Evolutionary conservation across 257 asterid species (phyloP), one percentile per base, ranked within the genome.

Genomic region (Apocynum venetum): DNA sequence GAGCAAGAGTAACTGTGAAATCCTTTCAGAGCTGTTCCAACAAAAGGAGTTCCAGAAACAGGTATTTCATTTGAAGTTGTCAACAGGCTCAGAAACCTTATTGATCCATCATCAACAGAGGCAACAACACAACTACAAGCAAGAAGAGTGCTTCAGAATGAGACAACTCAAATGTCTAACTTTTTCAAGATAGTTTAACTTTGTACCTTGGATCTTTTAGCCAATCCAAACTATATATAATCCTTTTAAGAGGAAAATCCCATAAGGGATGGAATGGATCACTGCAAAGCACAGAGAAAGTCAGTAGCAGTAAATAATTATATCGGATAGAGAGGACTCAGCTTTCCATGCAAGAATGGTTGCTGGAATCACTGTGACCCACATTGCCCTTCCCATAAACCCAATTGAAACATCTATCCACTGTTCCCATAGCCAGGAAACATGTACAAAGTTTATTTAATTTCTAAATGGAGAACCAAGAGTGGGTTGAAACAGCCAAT

Each of bases 261-360:
- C 99, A 88, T 83, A 93, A 77, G 49, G 97, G 97, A 80, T 81
- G 91, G 83, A 90, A 95, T 56, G 98, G 99, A 86, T 95, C 99
- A n/a, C 98, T 95, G 90, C 80, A 77, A 78, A 60, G 48, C 78
- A 81, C 60, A 77, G 36, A 73, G 68, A 77, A 53, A 35, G 49
- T 64, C 15, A 53, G 8, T 35, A 80, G 67, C 61, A 59, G 41
- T 56, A 52, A 36, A 35, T n/a, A 64, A 64, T 12, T 64, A 64
- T 35, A 14, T 14, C 11, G 71, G 19, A 36, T 36, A 12, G 69
- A 64, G 11, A 14, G 69, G 69, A 35, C 67, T 25, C 17, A 25
- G 41, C 5, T 64, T 13, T 2, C 43, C 44, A 36, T 36, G 46
- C 69, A 64, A 64, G 69, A 35, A 35, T 12, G 9, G 46, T 36